Evolutionary conservation across 106 monocot genomes (phyloP).

Genomic region (Phalaenopsis aphrodite): DNA sequence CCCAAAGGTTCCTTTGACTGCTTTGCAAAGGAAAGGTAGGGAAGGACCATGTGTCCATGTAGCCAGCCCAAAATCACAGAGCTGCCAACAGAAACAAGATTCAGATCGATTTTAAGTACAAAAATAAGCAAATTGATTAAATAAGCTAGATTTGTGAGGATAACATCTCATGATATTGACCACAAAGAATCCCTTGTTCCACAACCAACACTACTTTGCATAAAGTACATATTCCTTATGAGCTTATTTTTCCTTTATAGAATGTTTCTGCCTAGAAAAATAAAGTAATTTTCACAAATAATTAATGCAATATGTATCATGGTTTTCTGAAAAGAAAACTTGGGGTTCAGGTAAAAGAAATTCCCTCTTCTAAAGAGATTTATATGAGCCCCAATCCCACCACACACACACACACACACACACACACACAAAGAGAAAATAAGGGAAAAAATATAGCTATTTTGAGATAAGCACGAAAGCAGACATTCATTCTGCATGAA

Average conservation of each 20-base stretch:
- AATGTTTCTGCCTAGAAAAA: neutral
- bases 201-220: slow-evolving; percentile 1
- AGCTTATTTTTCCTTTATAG: neutral
- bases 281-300: neutral
- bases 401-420: neutral
- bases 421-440: neutral
- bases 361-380: neutral
- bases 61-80: slow-evolving; percentile 88
- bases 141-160: neutral
- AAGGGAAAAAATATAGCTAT: neutral
- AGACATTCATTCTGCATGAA: neutral
- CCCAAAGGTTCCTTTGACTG: slow-evolving; percentile 95
- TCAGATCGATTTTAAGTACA: neutral
- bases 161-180: neutral
- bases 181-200: neutral
- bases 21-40: slow-evolving; percentile 82
- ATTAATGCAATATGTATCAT: neutral
- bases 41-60: slow-evolving; percentile 80
- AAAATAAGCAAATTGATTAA: neutral
- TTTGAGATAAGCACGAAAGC: neutral
- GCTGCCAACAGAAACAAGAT: slow-evolving; percentile 27
- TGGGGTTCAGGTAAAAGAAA: neutral
- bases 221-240: neutral
- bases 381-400: neutral
- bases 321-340: neutral